Evolutionary conservation across 2,329 filamentous ascomycete genomes (phyloP).

Genomic region (Trichoderma harzianum): DNA sequence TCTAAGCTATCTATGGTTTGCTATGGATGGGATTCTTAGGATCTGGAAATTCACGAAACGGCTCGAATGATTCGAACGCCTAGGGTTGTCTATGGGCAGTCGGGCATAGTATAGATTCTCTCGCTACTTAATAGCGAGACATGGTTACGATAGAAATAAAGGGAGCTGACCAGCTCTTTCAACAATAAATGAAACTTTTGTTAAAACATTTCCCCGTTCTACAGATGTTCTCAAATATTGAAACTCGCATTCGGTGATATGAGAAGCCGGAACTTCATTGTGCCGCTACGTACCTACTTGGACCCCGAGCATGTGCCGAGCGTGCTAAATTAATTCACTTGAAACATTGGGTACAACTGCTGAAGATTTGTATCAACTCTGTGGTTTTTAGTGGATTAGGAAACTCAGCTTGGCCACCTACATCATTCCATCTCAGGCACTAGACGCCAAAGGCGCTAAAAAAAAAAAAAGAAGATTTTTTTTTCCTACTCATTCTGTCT

Average conservation of each 20-base stretch:
- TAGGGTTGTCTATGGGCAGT: conserved; percentile 13
- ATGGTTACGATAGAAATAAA: conserved; percentile 15
- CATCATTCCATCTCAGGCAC: conserved; percentile 5
- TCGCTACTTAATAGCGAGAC: background rate
- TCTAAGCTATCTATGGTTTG: conserved; percentile 22
- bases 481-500: background rate
- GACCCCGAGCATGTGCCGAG: background rate
- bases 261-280: background rate
- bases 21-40: conserved; percentile 22
- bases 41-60: conserved; percentile 25
- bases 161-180: conserved; percentile 7
- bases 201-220: background rate
- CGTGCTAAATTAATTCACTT: background rate
- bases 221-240: background rate
- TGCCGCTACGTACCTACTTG: background rate
- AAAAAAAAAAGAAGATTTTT: background rate
- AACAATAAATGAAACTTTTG: background rate
- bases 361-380: background rate
- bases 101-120: conserved; percentile 16
- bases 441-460: background rate
- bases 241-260: background rate
- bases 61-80: conserved; percentile 10
- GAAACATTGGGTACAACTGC: background rate
- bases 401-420: background rate
- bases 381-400: background rate